phyloP scores from a whole-genome alignment of 495 filamentous ascomycete species.

The Talaromyces nanjingensis region DNA sequence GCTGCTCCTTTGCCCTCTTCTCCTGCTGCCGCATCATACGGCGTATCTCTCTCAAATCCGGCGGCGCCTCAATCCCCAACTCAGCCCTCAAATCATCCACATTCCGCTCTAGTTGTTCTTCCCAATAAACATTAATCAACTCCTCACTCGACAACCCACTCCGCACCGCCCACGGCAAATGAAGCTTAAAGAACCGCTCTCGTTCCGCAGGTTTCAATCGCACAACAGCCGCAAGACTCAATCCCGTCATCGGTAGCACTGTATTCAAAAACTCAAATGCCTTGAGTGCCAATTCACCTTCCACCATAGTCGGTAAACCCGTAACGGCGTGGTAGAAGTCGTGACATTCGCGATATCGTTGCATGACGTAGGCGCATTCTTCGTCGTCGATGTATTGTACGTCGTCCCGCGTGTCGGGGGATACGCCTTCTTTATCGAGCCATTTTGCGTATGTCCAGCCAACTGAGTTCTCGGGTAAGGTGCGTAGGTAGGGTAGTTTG shows the following conservation, averaged over 20 bases:
- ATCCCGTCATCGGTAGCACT: constrained; percentile 86
- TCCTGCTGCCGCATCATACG: constrained; percentile 59
- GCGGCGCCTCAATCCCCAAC: constrained; percentile 79
- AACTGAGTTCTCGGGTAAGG: constrained; percentile 65
- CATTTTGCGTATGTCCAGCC: constrained; percentile 80
- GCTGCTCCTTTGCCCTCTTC: constrained; percentile 31
- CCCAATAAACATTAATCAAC: constrained; percentile 97
- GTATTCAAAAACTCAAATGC: constrained; percentile 96
- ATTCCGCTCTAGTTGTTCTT: constrained; percentile 84
- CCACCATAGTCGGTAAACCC: constrained; percentile 81
- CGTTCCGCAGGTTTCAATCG: constrained; percentile 73
- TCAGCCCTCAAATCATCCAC: constrained; percentile 66
- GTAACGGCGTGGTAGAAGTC: constrained; percentile 98
- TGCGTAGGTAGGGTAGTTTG: constrained; percentile 60
- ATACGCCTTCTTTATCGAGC: constrained; percentile 88
- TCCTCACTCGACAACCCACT: constrained; percentile 74
- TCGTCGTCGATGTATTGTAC: constrained; percentile 90
- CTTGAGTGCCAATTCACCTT: constrained; percentile 93
- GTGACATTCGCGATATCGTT: constrained; percentile 94
- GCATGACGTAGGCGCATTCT: constrained; percentile 97
- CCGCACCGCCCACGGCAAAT: constrained; percentile 83
- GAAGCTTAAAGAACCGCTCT: constrained; percentile 61
- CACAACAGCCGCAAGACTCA: constrained; percentile 63
- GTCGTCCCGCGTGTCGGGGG: constrained; percentile 73
- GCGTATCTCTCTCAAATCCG: constrained; percentile 78